Conservation (phyloP, 805 yeast genomes). For the Teunomyces panamensis region DNA sequence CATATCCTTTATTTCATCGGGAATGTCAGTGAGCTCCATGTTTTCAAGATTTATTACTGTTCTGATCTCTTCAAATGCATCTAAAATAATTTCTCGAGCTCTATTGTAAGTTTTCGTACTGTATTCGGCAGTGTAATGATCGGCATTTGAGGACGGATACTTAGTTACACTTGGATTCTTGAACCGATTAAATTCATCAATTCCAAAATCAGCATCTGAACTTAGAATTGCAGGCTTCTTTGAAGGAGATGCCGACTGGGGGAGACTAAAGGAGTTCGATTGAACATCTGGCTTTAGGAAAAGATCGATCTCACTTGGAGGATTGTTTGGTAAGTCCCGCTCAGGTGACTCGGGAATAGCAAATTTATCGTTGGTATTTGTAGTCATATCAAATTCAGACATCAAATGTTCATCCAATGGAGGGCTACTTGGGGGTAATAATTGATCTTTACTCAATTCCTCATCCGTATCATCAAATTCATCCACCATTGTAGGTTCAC, state of each 20-base stretch:
- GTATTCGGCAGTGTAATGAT: conserved; percentile 21
- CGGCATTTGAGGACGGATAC: conserved; percentile 28
- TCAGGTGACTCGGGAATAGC: conserved; percentile 29
- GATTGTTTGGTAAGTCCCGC: not conserved
- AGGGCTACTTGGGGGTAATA: conserved; percentile 37
- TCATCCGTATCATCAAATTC: conserved; percentile 14
- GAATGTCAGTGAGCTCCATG: conserved; percentile 46
- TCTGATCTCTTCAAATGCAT: conserved; percentile 46
- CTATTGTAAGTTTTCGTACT: conserved; percentile 16
- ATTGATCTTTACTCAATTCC: conserved; percentile 3
- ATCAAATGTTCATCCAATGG: conserved; percentile 29
- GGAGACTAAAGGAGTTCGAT: not conserved
- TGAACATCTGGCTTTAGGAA: conserved; percentile 4
- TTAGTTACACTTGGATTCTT: conserved; percentile 23
- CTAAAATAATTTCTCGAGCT: conserved; percentile 43
- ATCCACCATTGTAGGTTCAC: conserved; percentile 19
- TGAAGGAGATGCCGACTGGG: conserved; percentile 6
- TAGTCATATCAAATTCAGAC: conserved; percentile 31
- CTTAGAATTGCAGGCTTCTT: conserved; percentile 12
- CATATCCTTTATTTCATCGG: conserved; percentile 58
- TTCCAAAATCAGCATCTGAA: conserved; percentile 47
- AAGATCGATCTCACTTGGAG: conserved; percentile 8
- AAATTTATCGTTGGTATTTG: conserved; percentile 16
- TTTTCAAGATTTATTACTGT: conserved; percentile 48
- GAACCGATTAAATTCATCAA: conserved; percentile 47